A percentile compares a stretch with the other conserved stretches of the same genome.
These are phyloP conservation scores for Polygonum aviculare DNA, from an alignment of 148 eudicot species.

Conservation along the genomic window DNA sequence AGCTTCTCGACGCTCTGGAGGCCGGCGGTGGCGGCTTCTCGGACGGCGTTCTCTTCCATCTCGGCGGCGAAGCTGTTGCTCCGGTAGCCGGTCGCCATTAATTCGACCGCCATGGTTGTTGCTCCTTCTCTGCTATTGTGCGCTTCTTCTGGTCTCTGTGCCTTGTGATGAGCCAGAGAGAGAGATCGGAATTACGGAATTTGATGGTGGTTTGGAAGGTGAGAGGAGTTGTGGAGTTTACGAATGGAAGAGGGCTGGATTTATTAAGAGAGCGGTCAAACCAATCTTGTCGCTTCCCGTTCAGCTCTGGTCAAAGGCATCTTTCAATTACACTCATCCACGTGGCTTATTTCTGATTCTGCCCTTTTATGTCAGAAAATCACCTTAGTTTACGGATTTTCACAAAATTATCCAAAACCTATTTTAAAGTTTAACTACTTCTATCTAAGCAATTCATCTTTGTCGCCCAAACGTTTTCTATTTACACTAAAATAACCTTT, in stretches of 20 bases:
- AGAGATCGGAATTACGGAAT: conserved; percentile 7
- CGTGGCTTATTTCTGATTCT: not conserved
- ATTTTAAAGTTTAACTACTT: too few relatives aligned
- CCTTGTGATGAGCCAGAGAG: not conserved
- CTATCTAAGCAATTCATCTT: too few relatives aligned
- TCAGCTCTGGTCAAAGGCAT: not conserved
- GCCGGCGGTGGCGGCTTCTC: conserved; percentile 75
- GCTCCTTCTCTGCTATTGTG: not conserved
- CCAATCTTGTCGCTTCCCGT: conserved; percentile 2
- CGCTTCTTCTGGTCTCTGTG: not conserved
- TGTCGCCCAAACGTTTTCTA: too few relatives aligned
- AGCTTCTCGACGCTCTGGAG: conserved; percentile 79
- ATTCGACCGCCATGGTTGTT: conserved; percentile 55
- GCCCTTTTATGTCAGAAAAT: not conserved
- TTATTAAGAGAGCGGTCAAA: conserved; percentile 9
- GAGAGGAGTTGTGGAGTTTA: not conserved
- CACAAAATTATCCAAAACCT: too few relatives aligned
- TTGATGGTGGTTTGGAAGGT: not conserved
- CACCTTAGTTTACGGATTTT: not conserved
- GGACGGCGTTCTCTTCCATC: conserved; percentile 55
- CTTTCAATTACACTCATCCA: not conserved
- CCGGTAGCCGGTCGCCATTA: conserved; percentile 41
- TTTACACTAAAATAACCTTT: too few relatives aligned
- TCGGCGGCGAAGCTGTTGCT: conserved; percentile 18
- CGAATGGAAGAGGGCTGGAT: not conserved